Base-by-base conservation (phyloP, 2,329 filamentous ascomycete species). In the Gaeumannomyces tritici region DNA sequence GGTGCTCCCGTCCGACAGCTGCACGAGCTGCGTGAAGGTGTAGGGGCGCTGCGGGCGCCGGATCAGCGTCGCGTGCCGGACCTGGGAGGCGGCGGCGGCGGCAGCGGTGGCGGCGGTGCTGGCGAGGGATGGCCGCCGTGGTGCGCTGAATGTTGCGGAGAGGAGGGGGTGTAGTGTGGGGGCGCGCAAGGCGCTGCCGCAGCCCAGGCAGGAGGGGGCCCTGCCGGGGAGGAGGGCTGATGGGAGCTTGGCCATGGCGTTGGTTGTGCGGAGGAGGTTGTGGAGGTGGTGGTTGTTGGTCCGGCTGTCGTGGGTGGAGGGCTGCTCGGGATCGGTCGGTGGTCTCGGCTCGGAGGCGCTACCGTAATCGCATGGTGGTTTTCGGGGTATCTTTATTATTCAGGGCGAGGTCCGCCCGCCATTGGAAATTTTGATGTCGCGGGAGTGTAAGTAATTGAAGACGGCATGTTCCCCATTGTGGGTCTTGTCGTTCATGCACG, bases 1-100 rank as follows among this genome's bases (percentile, higher is more conserved):
- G 64, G 93, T 89, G 70, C 86, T 90, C 69, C 95, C 95, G 79
- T 99, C 95, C 55, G 89, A 91, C 66, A 98, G 88, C 62, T 92
- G 93, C 68, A 99, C 82, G 64, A 99, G 84, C 77, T 99, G 95
- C n/a, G 93, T 97, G 81, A 97, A 98, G 68, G 89, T 91, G 82
- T 97, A 98, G 55, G 95, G 93, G 7, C 93, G 86, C 71, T 92
- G 89, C n/a, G 92, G 92, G 21, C 95, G 91, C 65, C 83, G 84
- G 72, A 98, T 85, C 66, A 96, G 89, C 28, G 90, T 92, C 61
- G 95, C 95, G 73, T 91, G 86, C 64, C 92, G 88, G 72, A 86
- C 80, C 78, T 93, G 61, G 55, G 35, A 35, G 18, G n/a, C 28
- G 1, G 63, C 15, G 2, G 66, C 67, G 12, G 89, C 67, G 64